These are phyloP conservation scores for Fusarium sp. DNA, from an alignment of 2,329 filamentous ascomycete genomes.

Conservation along the genomic window DNA sequence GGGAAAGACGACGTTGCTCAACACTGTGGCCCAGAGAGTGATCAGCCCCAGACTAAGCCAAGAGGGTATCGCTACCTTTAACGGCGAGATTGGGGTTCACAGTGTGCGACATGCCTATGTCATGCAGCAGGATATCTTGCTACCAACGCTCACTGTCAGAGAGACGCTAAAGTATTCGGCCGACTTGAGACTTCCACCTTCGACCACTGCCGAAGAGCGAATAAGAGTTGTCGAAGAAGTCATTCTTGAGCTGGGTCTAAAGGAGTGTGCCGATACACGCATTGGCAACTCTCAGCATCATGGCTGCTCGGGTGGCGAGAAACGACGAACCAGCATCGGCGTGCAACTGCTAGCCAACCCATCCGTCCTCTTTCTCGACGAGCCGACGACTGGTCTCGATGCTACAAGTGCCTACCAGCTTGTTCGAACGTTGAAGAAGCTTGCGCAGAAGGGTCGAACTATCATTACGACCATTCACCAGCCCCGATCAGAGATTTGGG, in stretches of 20 bases:
- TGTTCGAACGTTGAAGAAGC: constrained; percentile 76
- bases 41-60: constrained; percentile 67
- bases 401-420: constrained; percentile 84
- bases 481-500: constrained; percentile 85
- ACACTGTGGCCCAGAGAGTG: constrained; percentile 80
- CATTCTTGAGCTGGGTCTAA: constrained; percentile 81
- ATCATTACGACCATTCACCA: constrained; percentile 84
- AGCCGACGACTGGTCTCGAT: constrained; percentile 84
- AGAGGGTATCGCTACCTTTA: constrained; percentile 74
- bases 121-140: constrained; percentile 82
- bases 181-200: constrained; percentile 77
- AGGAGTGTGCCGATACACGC: constrained; percentile 82
- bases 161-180: constrained; percentile 84
- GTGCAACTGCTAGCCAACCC: constrained; percentile 86
- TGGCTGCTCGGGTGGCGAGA: constrained; percentile 85
- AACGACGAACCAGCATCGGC: constrained; percentile 82
- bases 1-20: constrained; percentile 81
- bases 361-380: constrained; percentile 83
- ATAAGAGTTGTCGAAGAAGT: constrained; percentile 80
- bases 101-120: constrained; percentile 77
- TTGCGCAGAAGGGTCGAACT: constrained; percentile 79
- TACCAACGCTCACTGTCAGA: constrained; percentile 81
- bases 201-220: constrained; percentile 72
- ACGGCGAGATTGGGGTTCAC: constrained; percentile 68
- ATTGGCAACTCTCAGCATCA: constrained; percentile 81